Evolutionary conservation across 192 early-diverging fungal genomes (phyloP), one percentile per base, ranked within the genome.

Genomic region (Backusella mclennaniae): DNA sequence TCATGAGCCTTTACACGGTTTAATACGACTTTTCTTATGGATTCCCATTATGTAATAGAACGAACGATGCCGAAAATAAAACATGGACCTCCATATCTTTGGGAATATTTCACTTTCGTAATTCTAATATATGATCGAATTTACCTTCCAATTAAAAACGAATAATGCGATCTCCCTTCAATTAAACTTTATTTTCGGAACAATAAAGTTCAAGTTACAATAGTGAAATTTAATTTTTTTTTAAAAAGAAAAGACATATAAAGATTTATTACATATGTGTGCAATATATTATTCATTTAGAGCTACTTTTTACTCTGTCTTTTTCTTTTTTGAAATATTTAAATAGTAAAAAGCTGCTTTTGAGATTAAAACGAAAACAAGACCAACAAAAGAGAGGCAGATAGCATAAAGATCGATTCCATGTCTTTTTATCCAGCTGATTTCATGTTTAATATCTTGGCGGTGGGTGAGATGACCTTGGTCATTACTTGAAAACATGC

Each of bases 401-500:
- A 63, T 23, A 23, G 4, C 35, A 38, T 69, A 69, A 23, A 69
- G n/a, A 69, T 69, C 68, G 4, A 69, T 23, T 4, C 36, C 41
- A 69, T 69, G 21, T 26, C 68, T 35, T 14, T 69, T 69, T 21
- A 69, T 36, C 68, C 68, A 69, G 38, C 9, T 11, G 8, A 69
- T 21, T 38, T 69, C 68, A 23, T 69, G 4, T 12, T 38, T 38
- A 19, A 69, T 23, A 23, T 69, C 68, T 21, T 69, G 23, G 12
- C 68, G 68, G 19, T 69, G 21, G 11, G 1, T 6, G 0, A 69
- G 35, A 8, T 23, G n/a, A 1, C 68, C 68, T 69, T 69, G 35
- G 9, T 38, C 38, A 38, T 69, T 36, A 21, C 38, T 69, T 38
- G 75, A 42, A 59, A 80, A 80, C 0, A 73, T 23, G 1, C 71